Percentiles rank a stretch among this genome's conserved stretches.
Evolutionary conservation across 106 monocot genomes (phyloP).

Genomic region (Dendrobium officinale): DNA sequence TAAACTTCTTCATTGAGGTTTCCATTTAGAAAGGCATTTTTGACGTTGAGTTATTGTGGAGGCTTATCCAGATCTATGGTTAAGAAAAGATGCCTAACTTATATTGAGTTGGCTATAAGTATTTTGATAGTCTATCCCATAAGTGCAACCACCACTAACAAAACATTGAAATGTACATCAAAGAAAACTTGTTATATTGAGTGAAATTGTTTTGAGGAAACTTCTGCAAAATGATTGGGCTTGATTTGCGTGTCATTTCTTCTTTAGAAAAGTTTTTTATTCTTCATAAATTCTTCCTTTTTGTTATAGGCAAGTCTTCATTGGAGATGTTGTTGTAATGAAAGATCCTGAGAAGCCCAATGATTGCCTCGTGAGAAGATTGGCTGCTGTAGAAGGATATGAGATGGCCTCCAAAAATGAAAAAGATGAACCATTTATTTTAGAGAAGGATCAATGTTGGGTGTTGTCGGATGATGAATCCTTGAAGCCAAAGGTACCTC

Average conservation of each 20-base stretch:
- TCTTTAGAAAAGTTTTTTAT: neutral
- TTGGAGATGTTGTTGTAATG: constrained; percentile 88
- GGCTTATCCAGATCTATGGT: too few species aligned
- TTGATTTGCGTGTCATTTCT: neutral
- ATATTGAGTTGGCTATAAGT: too few species aligned
- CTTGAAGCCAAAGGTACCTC: constrained; percentile 67
- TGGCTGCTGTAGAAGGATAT: constrained; percentile 91
- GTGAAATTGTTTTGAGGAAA: neutral
- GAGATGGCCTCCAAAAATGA: constrained; percentile 87
- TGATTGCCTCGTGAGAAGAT: constrained; percentile 69
- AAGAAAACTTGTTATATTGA: neutral
- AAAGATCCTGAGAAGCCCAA: constrained; percentile 85
- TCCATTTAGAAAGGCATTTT: too few species aligned
- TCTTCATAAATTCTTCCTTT: neutral
- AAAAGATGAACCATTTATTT: constrained; percentile 85
- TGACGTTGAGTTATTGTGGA: too few species aligned
- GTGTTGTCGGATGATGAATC: constrained; percentile 69
- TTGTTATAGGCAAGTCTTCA: constrained; percentile 54
- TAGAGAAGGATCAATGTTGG: constrained; percentile 90
- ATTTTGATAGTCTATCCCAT: neutral
- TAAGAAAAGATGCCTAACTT: too few species aligned
- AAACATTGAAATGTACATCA: neutral
- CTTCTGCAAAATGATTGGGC: neutral
- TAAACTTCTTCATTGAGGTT: too few species aligned
- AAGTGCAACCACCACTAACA: neutral